Evolutionary conservation across 164 flowering plant genomes (phyloP).

Genomic region (Magnolia sinica): DNA sequence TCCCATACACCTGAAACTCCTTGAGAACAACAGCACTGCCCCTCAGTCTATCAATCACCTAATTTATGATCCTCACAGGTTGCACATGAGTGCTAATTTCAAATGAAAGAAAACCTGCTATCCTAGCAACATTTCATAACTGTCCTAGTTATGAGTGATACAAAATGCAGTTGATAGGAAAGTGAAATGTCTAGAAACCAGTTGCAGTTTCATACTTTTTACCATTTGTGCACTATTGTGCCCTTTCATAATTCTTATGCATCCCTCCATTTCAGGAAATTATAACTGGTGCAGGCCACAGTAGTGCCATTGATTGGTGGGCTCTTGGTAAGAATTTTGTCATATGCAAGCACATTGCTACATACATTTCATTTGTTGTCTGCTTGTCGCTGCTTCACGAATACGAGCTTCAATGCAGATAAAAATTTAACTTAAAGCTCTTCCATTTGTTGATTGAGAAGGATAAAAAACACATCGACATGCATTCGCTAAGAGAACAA

Average conservation of each 20-base stretch:
- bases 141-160: background rate
- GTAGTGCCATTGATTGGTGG: constrained; percentile 99
- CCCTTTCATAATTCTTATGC: constrained; percentile 6
- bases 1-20: too few relatives aligned
- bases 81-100: too few relatives aligned
- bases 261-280: constrained; percentile 68
- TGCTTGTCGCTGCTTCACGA: background rate
- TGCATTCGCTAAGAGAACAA: background rate
- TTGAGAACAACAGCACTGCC: too few relatives aligned
- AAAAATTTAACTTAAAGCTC: background rate
- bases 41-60: too few relatives aligned
- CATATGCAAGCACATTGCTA: background rate
- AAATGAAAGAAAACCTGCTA: too few relatives aligned
- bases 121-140: background rate
- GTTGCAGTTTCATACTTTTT: too few relatives aligned
- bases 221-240: too few relatives aligned
- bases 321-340: constrained; percentile 65
- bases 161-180: background rate
- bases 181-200: background rate
- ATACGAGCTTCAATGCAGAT: background rate
- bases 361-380: background rate
- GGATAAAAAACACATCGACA: background rate
- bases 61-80: too few relatives aligned
- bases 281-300: constrained; percentile 87
- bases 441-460: background rate